Evolutionary conservation across 2,329 filamentous ascomycete species (phyloP), one percentile per base, ranked within the genome.

Genomic region (Periglandula ipomoeae): DNA sequence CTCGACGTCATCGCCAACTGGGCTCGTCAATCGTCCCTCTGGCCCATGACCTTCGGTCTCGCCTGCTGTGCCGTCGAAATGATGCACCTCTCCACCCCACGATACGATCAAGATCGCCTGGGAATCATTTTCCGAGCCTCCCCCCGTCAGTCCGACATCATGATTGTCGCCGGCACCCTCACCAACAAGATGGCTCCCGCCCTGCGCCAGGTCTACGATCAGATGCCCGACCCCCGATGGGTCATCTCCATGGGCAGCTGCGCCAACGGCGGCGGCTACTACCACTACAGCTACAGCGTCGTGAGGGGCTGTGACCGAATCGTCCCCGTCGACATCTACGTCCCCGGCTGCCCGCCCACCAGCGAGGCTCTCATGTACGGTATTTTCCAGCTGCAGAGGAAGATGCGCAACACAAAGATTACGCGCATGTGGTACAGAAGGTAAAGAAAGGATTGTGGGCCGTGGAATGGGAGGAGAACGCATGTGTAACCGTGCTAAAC

Each of bases 121-220:
- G 88, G 89, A 55, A 93, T 94, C 65, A 93, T 94, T 65, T 94
- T 93, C 79, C 84, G 88, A 58, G 88, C 87, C 50, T 91, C 87
- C 13, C 88, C 88, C 1, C 84, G 88, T 55, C 88, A 94, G 68
- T 87, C 87, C 52, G 89, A 95, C 67, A 85, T 94, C 56, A 93
- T 95, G 88, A 93, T 95, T 60, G 89, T 95, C 20, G 89, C 89
- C 23, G 89, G 89, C 51, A 95, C 89, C 26, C 78, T 95, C 53
- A 94, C 88, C 58, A 95, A 95, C 76, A 95, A 95, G 75, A 95
- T 95, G 89, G 89, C 88, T 1, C 88, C 89, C 2, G 89, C 89
- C 30, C 73, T 95, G 62, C 78, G 89, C 67, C 87, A 93, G 70
- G 85, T 94, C 53, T 95, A 95, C 72, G 89, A 95, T 68, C 89